Base-by-base conservation (phyloP, 768 basidiomycete species). In the Auricularia sp. region DNA sequence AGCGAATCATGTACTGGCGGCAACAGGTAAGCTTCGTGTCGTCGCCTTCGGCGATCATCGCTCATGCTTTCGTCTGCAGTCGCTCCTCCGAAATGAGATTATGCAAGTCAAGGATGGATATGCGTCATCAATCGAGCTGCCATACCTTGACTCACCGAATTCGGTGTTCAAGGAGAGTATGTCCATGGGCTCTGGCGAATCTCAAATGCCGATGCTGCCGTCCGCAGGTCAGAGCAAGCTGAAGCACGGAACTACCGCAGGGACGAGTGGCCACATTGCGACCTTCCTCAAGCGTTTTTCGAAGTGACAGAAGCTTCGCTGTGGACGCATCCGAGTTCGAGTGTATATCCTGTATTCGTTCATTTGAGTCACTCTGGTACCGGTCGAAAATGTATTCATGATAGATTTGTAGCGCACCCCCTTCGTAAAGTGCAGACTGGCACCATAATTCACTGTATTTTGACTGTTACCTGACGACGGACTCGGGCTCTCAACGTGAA, bases 1-100 rank as follows among this genome's bases (percentile, higher is more conserved):
- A 88, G 74, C 87, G 92, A 67, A 77, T 86, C 47, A 90, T 92
- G 72, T 93, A 94, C 75, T 93, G 91, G 87, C 86, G 87, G 68
- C 91, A 94, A 77, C 91, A 92, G 81, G 87, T 85, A 67, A 61
- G 69, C 65, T n/a, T 42, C 39, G 12, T 42, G 39, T 14, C 12
- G 7, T 42, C 8, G 3, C 7, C 39, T 14, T 42, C 39, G 39
- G 12, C 39, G 39, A 8, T 8, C 8, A 42, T 7, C 7, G 12
- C 7, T 42, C 8, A 42, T 14, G 12, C 39, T 7, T 8, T 7
- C 7, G 7, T 42, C 39, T 42, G 47, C 47, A 51, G 47, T 51
- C 47, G 47, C 16, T 51, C 11, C 53, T 90, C 81, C 87, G 88
- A 68, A 86, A 89, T 75, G 88, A 88, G 71, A 82, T 91, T 62